Percentiles rank a stretch among this genome's conserved stretches.
phyloP scores from a whole-genome alignment of 768 basidiomycete species.

The Tulasnella sp. region DNA sequence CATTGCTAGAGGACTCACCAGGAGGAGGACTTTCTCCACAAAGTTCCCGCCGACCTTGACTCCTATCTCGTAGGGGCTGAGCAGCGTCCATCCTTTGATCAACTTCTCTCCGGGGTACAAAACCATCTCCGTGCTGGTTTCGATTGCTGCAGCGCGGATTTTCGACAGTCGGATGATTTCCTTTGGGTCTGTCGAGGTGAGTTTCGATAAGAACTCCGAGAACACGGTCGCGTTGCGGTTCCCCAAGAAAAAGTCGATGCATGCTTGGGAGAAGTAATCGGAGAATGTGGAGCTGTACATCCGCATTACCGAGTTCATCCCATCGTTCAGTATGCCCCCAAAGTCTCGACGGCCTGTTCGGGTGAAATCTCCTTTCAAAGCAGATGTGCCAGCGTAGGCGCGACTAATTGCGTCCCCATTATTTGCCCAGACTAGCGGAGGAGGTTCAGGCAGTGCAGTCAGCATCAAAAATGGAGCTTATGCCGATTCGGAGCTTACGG shows the following conservation, averaged over 20 bases:
- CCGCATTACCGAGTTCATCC: constrained; percentile 86
- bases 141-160: constrained; percentile 86
- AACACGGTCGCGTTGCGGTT: constrained; percentile 82
- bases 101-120: constrained; percentile 68
- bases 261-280: constrained; percentile 96
- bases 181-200: constrained; percentile 86
- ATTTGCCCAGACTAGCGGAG: constrained; percentile 79
- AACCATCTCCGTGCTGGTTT: constrained; percentile 73
- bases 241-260: constrained; percentile 87
- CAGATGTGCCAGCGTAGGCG: constrained; percentile 90
- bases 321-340: constrained; percentile 86
- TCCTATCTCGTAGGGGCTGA: constrained; percentile 73
- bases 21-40: constrained; percentile 86
- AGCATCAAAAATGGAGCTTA: neutral
- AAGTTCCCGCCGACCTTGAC: constrained; percentile 66
- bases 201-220: constrained; percentile 81
- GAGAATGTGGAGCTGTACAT: constrained; percentile 85
- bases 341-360: constrained; percentile 93
- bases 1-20: constrained; percentile 48
- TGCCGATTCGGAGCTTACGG: constrained; percentile 37
- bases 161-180: constrained; percentile 82
- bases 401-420: constrained; percentile 93
- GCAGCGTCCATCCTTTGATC: constrained; percentile 84
- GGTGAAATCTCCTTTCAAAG: constrained; percentile 66
- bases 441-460: neutral